Evolutionary conservation across 805 yeast species (phyloP).

Genomic region (Lachancea sp.): DNA sequence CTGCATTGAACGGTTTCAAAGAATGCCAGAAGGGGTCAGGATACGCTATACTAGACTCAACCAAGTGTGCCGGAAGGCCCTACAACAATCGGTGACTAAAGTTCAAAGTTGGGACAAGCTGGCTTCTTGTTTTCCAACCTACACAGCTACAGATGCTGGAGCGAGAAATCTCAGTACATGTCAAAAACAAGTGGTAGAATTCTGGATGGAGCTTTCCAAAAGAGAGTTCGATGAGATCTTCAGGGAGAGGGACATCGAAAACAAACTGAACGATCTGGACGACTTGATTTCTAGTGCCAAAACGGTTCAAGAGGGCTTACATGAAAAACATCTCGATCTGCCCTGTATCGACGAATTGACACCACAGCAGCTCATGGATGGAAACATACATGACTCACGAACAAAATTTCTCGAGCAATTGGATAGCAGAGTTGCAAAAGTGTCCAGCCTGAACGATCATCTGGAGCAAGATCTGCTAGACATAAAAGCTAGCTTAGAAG

Average conservation of each 20-base stretch:
- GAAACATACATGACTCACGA: slow-evolving; percentile 22
- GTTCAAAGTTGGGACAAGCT: slow-evolving; percentile 47
- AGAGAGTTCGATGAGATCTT: slow-evolving; percentile 51
- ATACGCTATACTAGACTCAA: slow-evolving; percentile 46
- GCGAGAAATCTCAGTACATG: slow-evolving; percentile 41
- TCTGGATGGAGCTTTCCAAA: slow-evolving; percentile 44
- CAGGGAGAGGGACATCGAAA: slow-evolving; percentile 37
- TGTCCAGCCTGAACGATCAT: slow-evolving; percentile 19
- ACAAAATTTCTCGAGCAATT: slow-evolving; percentile 18
- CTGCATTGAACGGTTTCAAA: not conserved
- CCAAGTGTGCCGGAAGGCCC: slow-evolving; percentile 47
- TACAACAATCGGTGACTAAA: slow-evolving; percentile 44
- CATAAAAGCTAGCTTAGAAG: slow-evolving; percentile 17
- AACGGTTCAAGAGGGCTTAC: slow-evolving; percentile 11
- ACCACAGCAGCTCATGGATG: slow-evolving; percentile 22
- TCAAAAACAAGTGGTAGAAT: slow-evolving; percentile 44
- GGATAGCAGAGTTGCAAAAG: slow-evolving; percentile 16
- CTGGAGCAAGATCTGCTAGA: slow-evolving; percentile 22
- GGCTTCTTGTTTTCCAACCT: slow-evolving; percentile 47
- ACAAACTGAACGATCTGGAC: slow-evolving; percentile 36
- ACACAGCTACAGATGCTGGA: slow-evolving; percentile 43
- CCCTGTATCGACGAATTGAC: slow-evolving; percentile 20
- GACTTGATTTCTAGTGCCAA: slow-evolving; percentile 35
- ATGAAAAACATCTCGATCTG: slow-evolving; percentile 3
- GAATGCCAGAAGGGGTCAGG: slow-evolving; percentile 11